These are phyloP conservation scores for Suillus weaverae DNA, from an alignment of 768 basidiomycete species.

Conservation along the genomic window DNA sequence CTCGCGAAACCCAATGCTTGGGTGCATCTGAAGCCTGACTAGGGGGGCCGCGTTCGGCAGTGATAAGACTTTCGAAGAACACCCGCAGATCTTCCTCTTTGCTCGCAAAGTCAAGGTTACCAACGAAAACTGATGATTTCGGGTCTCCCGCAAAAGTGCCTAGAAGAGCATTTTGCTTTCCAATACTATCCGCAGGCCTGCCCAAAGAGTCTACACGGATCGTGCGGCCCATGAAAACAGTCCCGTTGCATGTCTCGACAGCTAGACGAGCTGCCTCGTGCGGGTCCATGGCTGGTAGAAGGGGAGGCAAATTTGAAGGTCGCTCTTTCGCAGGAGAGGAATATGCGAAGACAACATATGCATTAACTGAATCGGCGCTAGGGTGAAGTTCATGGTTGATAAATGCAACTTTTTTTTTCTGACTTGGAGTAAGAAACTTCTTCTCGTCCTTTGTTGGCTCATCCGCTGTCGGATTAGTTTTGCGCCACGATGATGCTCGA, in stretches of 20 bases:
- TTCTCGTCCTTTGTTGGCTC: constrained; percentile 51
- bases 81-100: constrained; percentile 86
- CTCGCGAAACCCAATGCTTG: constrained; percentile 71
- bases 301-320: constrained; percentile 53
- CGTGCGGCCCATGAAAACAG: constrained; percentile 71
- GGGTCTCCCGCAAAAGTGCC: constrained; percentile 54
- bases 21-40: constrained; percentile 36
- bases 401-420: constrained; percentile 93
- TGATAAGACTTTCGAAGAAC: constrained; percentile 82
- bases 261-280: constrained; percentile 66
- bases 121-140: constrained; percentile 84
- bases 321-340: constrained; percentile 42
- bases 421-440: constrained; percentile 70
- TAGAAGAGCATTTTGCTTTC: constrained; percentile 22
- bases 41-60: constrained; percentile 66
- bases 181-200: constrained; percentile 19
- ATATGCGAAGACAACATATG: constrained; percentile 91
- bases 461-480: constrained; percentile 43
- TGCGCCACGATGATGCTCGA: constrained; percentile 60
- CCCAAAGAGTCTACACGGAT: constrained; percentile 77
- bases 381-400: constrained; percentile 91
- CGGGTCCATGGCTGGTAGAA: constrained; percentile 54
- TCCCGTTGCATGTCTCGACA: constrained; percentile 64
- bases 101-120: constrained; percentile 89
- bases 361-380: constrained; percentile 72